Evolutionary conservation across 2,329 filamentous ascomycete genomes (phyloP).

Genomic region (Ploettnerulaceae sp.): DNA sequence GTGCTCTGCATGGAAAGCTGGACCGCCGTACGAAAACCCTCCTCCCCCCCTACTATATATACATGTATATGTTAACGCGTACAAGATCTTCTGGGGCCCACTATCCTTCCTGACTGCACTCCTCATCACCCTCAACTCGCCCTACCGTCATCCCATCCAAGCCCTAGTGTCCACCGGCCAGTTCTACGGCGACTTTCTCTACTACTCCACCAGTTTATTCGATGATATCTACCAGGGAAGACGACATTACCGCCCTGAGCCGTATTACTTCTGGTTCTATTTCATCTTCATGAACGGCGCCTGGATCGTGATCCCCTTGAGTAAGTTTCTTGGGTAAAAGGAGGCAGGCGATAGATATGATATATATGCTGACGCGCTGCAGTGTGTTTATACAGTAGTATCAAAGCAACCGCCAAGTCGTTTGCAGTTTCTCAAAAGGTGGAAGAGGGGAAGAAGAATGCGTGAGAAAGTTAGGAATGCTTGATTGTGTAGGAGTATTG

Average conservation of each 20-base stretch:
- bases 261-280: constrained; percentile 59
- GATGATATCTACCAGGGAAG: constrained; percentile 43
- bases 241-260: constrained; percentile 53
- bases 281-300: constrained; percentile 57
- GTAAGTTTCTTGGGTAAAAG: constrained; percentile 39
- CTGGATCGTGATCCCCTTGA: constrained; percentile 52
- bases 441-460: constrained; percentile 17
- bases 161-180: constrained; percentile 35
- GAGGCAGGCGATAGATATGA: not conserved
- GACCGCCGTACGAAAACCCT: constrained; percentile 40
- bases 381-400: constrained; percentile 27
- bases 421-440: constrained; percentile 17
- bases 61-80: constrained; percentile 42
- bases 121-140: constrained; percentile 40
- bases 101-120: constrained; percentile 47
- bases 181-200: constrained; percentile 50
- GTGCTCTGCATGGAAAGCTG: constrained; percentile 50
- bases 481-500: too few species aligned
- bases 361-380: not conserved
- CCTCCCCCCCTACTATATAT: not conserved
- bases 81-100: constrained; percentile 52
- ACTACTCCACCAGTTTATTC: constrained; percentile 53
- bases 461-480: too few species aligned
- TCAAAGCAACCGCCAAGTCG: constrained; percentile 23
- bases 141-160: constrained; percentile 48